These are phyloP conservation scores for Serpula lacrymans DNA, from an alignment of 768 basidiomycete species.

Conservation along the genomic window DNA sequence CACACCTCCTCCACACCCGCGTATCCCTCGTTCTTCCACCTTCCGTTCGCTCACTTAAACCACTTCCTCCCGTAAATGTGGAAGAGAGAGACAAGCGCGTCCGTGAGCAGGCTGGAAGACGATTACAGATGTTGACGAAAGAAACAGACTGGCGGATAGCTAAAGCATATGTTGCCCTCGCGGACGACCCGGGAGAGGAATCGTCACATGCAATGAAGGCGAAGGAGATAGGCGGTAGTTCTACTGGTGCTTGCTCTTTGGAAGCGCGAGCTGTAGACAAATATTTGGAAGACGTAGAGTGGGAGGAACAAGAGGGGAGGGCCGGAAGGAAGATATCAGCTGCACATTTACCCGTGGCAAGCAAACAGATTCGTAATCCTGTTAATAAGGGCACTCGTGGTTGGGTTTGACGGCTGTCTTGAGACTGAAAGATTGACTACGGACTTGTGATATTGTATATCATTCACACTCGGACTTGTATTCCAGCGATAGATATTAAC, in stretches of 20 bases:
- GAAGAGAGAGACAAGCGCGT: constrained; percentile 40
- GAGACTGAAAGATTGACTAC: too few relatives aligned
- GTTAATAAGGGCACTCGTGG: too few relatives aligned
- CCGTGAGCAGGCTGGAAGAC: constrained; percentile 56
- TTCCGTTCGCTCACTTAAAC: constrained; percentile 22
- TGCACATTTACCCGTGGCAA: too few relatives aligned
- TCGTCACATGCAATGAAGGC: constrained; percentile 15
- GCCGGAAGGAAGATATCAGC: constrained; percentile 25
- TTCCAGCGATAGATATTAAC: too few relatives aligned
- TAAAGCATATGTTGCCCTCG: constrained; percentile 67
- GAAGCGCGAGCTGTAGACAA: constrained; percentile 52
- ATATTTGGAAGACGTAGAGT: constrained; percentile 69
- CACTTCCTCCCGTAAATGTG: constrained; percentile 25
- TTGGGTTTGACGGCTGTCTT: too few relatives aligned
- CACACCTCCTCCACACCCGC: constrained; percentile 72
- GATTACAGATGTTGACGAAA: constrained; percentile 62
- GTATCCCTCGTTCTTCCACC: constrained; percentile 52
- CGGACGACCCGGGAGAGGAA: constrained; percentile 35
- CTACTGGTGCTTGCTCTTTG: constrained; percentile 18
- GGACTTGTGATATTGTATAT: too few relatives aligned
- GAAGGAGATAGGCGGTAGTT: constrained; percentile 20
- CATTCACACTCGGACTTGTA: too few relatives aligned
- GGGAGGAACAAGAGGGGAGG: constrained; percentile 47
- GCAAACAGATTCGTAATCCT: too few relatives aligned
- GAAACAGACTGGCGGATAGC: constrained; percentile 67